Percentiles rank a stretch among this genome's conserved stretches.
phyloP scores from a whole-genome alignment of 306 rosid genomes.

The Vigna hirtella region DNA sequence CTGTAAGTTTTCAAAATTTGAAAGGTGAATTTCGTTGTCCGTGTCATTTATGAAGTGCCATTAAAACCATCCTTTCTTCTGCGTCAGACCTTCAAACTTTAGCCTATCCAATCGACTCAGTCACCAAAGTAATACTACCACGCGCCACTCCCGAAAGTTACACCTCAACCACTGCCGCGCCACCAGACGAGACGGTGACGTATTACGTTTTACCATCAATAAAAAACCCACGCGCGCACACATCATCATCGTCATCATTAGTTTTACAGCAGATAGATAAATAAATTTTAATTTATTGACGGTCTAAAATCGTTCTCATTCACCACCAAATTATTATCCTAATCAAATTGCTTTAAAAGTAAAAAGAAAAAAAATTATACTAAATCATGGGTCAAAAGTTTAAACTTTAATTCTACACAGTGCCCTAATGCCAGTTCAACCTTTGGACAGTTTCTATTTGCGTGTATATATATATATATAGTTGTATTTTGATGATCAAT shows the following conservation, averaged over 20 bases:
- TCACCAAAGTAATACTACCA: not conserved
- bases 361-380: not conserved
- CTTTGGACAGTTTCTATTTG: not conserved
- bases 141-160: not conserved
- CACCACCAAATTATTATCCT: not conserved
- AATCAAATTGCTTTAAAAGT: not conserved
- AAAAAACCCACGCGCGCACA: not conserved
- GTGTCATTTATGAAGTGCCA: constrained; percentile 7
- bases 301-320: not conserved
- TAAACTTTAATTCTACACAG: not conserved
- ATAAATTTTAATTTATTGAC: not conserved
- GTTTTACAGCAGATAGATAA: not conserved
- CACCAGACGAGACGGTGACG: not conserved
- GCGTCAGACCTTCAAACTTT: too few relatives aligned
- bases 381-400: not conserved
- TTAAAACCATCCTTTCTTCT: not conserved
- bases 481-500: not conserved
- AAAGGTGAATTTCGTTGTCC: constrained; percentile 6
- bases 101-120: not conserved
- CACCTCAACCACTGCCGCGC: not conserved
- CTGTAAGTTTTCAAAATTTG: not conserved
- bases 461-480: not conserved
- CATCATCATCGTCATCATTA: not conserved
- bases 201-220: not conserved
- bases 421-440: constrained; percentile 1